Conservation (phyloP, 495 filamentous ascomycete genomes). For the Cladorrhinum samala region DNA sequence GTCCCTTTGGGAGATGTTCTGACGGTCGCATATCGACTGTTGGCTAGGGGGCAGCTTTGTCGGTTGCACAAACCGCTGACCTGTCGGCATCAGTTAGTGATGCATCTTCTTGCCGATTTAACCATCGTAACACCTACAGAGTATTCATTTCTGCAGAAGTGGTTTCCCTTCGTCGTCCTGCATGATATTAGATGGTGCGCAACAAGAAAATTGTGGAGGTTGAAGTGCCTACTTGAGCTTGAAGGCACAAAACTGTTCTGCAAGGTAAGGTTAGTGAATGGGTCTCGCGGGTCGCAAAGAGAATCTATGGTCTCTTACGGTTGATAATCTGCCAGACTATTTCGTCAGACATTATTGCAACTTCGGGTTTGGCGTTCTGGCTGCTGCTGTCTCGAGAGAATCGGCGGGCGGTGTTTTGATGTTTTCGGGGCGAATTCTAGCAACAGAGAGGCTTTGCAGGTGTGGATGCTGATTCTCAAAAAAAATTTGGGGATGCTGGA, state of each 20-base stretch:
- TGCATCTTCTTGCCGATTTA: no score
- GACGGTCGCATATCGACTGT: conserved; percentile 90
- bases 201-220: conserved; percentile 6
- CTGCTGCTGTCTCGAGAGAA: neutral
- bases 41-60: conserved; percentile 92
- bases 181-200: conserved; percentile 26
- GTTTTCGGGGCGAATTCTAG: neutral
- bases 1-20: conserved; percentile 71
- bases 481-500: conserved; percentile 12
- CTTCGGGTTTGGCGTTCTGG: neutral
- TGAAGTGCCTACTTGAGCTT: conserved; percentile 72
- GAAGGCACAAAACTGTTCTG: conserved; percentile 88
- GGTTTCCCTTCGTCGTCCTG: conserved; percentile 82
- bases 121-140: no score
- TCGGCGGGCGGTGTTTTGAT: neutral
- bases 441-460: conserved; percentile 9
- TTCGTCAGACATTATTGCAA: conserved; percentile 63
- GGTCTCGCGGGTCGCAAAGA: neutral
- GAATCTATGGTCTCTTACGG: conserved; percentile 14
- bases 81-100: no score
- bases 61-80: conserved; percentile 92
- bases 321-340: conserved; percentile 71
- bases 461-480: neutral
- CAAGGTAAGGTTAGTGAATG: conserved; percentile 24
- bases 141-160: conserved; percentile 91